These are phyloP conservation scores for Mucor ambiguus DNA, from an alignment of 371 early-diverging fungal genomes.

Conservation along the genomic window DNA sequence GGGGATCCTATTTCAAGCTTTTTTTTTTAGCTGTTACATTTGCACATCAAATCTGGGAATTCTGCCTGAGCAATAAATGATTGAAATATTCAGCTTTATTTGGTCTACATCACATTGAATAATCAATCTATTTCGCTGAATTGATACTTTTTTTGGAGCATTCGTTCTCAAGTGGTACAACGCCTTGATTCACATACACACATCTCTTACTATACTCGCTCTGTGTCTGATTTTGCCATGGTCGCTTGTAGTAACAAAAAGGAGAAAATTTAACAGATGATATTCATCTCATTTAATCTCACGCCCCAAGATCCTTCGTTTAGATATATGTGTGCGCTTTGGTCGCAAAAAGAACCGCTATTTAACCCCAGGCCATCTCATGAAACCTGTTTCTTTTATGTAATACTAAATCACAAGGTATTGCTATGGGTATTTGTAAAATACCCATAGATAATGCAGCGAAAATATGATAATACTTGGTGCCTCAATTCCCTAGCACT, in stretches of 20 bases:
- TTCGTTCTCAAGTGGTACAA: conserved; percentile 7
- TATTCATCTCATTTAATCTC: not conserved
- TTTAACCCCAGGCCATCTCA: not conserved
- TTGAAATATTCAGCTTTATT: not conserved
- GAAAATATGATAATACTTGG: not conserved
- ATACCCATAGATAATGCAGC: conserved; percentile 9
- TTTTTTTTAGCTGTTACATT: not conserved
- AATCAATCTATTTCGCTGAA: not conserved
- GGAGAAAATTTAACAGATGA: not conserved
- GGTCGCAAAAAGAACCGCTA: not conserved
- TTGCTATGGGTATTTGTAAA: not conserved
- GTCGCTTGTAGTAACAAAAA: not conserved
- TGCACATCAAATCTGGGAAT: conserved; percentile 3
- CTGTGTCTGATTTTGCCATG: not conserved
- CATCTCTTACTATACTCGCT: not conserved
- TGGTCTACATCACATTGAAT: not conserved
- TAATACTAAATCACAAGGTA: conserved; percentile 2
- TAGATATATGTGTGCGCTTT: not conserved
- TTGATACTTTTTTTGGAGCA: not conserved
- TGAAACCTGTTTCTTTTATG: conserved; percentile 3
- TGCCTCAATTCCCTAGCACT: not conserved
- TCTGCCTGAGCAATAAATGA: not conserved
- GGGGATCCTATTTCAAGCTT: not conserved
- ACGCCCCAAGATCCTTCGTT: not conserved
- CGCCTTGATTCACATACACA: conserved; percentile 3